Conservation (phyloP, 2,329 filamentous ascomycete genomes). For the Elsinoe necatrix region DNA sequence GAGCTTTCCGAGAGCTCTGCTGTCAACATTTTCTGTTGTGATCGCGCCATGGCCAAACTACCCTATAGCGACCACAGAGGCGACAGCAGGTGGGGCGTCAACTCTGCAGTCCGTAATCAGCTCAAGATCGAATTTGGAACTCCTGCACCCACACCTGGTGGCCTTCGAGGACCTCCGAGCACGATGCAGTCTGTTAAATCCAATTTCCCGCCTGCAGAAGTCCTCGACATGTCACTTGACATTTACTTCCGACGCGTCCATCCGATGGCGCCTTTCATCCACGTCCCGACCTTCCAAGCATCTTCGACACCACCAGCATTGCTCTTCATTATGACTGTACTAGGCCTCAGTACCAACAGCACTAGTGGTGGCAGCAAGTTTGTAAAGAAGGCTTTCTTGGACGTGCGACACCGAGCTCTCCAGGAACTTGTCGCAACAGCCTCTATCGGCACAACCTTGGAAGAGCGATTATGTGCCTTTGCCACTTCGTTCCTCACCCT, state of each 20-base stretch:
- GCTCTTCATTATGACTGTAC: constrained; percentile 46
- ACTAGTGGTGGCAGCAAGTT: constrained; percentile 45
- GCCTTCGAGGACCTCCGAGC: constrained; percentile 19
- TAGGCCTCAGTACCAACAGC: constrained; percentile 45
- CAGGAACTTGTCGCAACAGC: constrained; percentile 38
- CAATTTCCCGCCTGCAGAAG: constrained; percentile 42
- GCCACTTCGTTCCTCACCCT: constrained; percentile 42
- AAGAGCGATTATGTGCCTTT: constrained; percentile 39
- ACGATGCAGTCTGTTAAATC: neutral
- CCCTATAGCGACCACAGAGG: constrained; percentile 25
- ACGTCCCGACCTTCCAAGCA: constrained; percentile 45
- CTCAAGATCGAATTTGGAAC: constrained; percentile 29
- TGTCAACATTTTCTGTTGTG: constrained; percentile 29
- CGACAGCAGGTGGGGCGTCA: constrained; percentile 32
- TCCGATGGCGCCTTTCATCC: constrained; percentile 45
- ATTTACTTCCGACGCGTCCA: constrained; percentile 48
- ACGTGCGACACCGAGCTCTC: constrained; percentile 29
- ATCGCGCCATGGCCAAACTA: constrained; percentile 14
- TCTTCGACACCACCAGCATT: constrained; percentile 40
- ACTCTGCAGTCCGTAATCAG: constrained; percentile 34
- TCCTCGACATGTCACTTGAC: constrained; percentile 47
- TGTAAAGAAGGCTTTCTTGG: constrained; percentile 39
- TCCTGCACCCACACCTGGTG: constrained; percentile 23
- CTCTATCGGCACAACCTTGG: constrained; percentile 32
- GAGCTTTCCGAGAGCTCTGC: constrained; percentile 26